Evolutionary conservation across 345 rosid species (phyloP).

Genomic region (Bruguiera sexangula): DNA sequence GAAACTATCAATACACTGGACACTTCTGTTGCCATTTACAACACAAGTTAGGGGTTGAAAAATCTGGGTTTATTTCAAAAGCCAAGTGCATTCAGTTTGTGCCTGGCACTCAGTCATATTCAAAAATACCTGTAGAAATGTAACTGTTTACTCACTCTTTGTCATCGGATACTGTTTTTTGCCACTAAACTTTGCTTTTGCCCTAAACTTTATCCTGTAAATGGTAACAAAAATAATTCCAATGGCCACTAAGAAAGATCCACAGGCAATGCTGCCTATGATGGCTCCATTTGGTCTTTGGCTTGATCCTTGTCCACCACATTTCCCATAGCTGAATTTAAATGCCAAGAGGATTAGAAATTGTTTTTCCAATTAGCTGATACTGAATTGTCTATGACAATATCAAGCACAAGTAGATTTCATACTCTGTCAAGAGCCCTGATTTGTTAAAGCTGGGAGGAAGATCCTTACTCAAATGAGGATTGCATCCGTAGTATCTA

Average conservation of each 20-base stretch:
- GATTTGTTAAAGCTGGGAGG: conserved; percentile 31
- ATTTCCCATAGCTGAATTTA: conserved; percentile 42
- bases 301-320: conserved; percentile 21
- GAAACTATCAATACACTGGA: conserved; percentile 57
- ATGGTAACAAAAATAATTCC: conserved; percentile 29
- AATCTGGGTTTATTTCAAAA: no score
- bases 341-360: conserved; percentile 13
- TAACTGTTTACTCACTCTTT: conserved; percentile 45
- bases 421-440: conserved; percentile 49
- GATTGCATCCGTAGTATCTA: conserved; percentile 59
- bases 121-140: neutral
- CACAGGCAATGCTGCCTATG: conserved; percentile 40
- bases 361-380: neutral
- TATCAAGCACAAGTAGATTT: conserved; percentile 4
- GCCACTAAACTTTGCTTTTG: conserved; percentile 18
- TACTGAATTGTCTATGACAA: neutral
- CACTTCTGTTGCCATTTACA: no score
- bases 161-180: conserved; percentile 25
- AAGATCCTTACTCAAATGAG: conserved; percentile 21
- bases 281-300: conserved; percentile 20
- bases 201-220: conserved; percentile 25
- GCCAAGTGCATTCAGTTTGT: no score
- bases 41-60: no score
- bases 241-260: conserved; percentile 35
- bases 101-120: neutral